Evolutionary conservation across 331 rosid species (phyloP), one percentile per base, ranked within the genome.

Genomic region (Acacia concinna): DNA sequence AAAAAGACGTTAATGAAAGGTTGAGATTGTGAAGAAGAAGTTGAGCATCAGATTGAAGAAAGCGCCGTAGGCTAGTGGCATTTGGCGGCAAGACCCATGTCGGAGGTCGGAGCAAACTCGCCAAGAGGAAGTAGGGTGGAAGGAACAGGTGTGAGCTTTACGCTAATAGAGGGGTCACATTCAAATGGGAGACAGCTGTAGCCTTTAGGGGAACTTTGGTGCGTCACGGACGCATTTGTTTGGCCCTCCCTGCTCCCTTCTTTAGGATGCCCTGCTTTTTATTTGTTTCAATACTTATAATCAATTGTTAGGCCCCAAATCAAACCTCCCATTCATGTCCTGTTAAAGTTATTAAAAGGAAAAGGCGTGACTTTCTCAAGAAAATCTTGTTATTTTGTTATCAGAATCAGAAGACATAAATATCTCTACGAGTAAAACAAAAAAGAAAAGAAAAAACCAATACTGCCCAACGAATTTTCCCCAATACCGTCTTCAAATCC

Each of bases 131-230:
- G 43, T 20, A 2, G 23, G 46, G 10, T 8, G 0, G 14, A 66
- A 35, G 0, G 14, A 66, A 35, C 71, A 35, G 30, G 71, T 66
- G 71, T 66, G 18, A 1, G 30, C 27, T 1, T 20, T 11, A 66
- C 44, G 47, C 30, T 20, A 66, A 23, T 0, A 34, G 18, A 17
- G 46, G 27, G 13, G 4, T 20, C 71, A 66, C 71, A 10, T 66
- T 20, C 71, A 66, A 46, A 10, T 66, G 71, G 71, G 47, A 3
- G n/a, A 66, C 71, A 66, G 47, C 71, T 66, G 71, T 64, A 67
- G n/a, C 38, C 38, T 35, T 2, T 40, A 40, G 20, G 31, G 2
- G 52, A 2, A 20, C 71, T 35, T 37, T 35, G 14, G 15, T n/a
- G 49, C 4, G 71, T 35, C 47, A 35, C 47, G 44, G 44, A 18